phyloP scores from a whole-genome alignment of 805 yeast genomes.

The Saccharomycopsis sp. region DNA sequence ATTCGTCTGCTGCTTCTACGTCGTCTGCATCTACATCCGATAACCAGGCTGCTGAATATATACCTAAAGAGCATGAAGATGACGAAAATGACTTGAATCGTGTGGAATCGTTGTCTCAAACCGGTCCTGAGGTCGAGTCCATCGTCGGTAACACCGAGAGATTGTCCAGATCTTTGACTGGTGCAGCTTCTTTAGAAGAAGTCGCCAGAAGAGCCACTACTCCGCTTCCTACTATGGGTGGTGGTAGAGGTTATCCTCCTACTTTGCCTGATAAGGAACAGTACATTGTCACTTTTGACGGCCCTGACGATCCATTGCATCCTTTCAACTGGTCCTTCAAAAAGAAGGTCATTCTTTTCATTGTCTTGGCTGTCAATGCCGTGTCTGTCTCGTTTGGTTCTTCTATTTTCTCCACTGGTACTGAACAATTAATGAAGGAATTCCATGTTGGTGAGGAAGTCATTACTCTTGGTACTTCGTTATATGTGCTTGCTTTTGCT shows the following conservation, averaged over 20 bases:
- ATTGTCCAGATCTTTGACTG: slow-evolving; percentile 39
- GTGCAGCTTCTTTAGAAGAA: slow-evolving; percentile 27
- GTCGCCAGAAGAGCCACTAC: slow-evolving; percentile 29
- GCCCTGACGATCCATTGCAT: slow-evolving; percentile 70
- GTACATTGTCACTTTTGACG: slow-evolving; percentile 68
- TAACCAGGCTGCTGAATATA: background rate
- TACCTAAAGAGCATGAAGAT: background rate
- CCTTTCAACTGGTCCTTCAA: slow-evolving; percentile 70
- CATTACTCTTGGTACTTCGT: slow-evolving; percentile 68
- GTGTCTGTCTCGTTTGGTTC: slow-evolving; percentile 66
- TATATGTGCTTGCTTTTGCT: slow-evolving; percentile 90
- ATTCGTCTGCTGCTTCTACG: background rate
- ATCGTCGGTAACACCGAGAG: slow-evolving; percentile 28
- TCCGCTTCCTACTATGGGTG: slow-evolving; percentile 59
- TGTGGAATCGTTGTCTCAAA: background rate
- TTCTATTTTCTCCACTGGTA: slow-evolving; percentile 69
- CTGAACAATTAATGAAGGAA: slow-evolving; percentile 38
- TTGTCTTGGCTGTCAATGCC: slow-evolving; percentile 43
- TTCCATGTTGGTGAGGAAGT: slow-evolving; percentile 61
- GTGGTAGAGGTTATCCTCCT: slow-evolving; percentile 57
- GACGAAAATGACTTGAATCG: slow-evolving; percentile 4
- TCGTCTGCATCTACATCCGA: background rate
- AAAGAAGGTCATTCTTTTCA: slow-evolving; percentile 41
- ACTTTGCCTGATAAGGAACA: slow-evolving; percentile 45
- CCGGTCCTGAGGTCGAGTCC: slow-evolving; percentile 19